phyloP scores from a whole-genome alignment of 768 basidiomycete species.

The Glaciozyma antarctica region DNA sequence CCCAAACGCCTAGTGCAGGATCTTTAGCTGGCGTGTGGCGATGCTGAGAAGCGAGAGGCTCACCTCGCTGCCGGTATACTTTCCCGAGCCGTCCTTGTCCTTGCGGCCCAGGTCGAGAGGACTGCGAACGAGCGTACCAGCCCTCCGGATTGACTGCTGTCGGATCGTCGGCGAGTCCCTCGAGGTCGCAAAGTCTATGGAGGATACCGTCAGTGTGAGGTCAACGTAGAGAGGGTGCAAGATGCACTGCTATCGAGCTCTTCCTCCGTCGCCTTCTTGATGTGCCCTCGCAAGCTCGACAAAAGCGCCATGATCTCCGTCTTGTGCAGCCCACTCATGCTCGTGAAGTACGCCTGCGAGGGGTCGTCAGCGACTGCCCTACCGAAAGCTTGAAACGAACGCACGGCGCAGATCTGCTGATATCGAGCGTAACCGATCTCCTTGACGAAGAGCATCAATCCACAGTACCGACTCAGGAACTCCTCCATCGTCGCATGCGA shows the following conservation, averaged over 20 bases:
- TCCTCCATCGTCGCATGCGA: conserved; percentile 64
- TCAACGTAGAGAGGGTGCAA: background rate
- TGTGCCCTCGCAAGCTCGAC: conserved; percentile 48
- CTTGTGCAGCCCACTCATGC: conserved; percentile 69
- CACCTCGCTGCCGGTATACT: conserved; percentile 64
- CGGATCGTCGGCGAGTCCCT: conserved; percentile 23
- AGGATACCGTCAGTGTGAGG: background rate
- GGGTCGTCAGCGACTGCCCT: background rate
- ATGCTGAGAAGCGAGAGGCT: conserved; percentile 24
- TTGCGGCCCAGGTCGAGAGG: conserved; percentile 42
- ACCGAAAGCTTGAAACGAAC: conserved; percentile 35
- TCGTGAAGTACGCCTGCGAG: conserved; percentile 75
- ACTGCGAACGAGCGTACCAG: conserved; percentile 73
- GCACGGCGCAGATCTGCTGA: conserved; percentile 76
- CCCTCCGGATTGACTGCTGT: conserved; percentile 55
- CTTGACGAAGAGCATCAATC: conserved; percentile 81
- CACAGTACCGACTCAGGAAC: conserved; percentile 78
- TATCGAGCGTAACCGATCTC: conserved; percentile 91
- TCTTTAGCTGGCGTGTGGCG: background rate
- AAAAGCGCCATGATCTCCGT: conserved; percentile 70
- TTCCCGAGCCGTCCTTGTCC: conserved; percentile 47
- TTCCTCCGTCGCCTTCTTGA: conserved; percentile 64
- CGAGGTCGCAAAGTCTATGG: conserved; percentile 12
- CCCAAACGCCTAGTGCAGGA: conserved; percentile 54
- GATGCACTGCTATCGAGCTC: conserved; percentile 60